Evolutionary conservation across 2,329 filamentous ascomycete genomes (phyloP).

Genomic region (Ophiosphaerella herpotricha): DNA sequence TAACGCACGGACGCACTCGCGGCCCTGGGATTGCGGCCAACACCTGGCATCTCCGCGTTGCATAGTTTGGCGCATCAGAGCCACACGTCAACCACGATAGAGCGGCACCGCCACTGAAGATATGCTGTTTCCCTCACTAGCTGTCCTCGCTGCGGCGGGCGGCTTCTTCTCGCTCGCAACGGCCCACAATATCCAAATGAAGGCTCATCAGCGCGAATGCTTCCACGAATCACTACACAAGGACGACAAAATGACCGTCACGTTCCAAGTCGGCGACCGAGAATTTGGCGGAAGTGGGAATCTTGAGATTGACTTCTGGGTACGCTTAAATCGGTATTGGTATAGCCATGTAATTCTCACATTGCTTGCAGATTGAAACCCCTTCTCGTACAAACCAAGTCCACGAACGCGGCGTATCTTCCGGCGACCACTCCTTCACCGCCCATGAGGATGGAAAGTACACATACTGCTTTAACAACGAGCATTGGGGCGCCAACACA

Average conservation of each 20-base stretch:
- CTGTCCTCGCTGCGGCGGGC: constrained; percentile 52
- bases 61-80: constrained; percentile 1
- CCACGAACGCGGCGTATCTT: constrained; percentile 79
- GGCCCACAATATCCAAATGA: constrained; percentile 95
- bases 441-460: constrained; percentile 86
- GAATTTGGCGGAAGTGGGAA: constrained; percentile 96
- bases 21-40: constrained; percentile 31
- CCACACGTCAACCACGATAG: constrained; percentile 14
- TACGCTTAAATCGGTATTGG: constrained; percentile 49
- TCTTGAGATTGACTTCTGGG: constrained; percentile 97
- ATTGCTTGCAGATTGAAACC: constrained; percentile 68
- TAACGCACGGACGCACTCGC: constrained; percentile 11
- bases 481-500: constrained; percentile 92
- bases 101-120: constrained; percentile 17
- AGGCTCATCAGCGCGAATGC: constrained; percentile 92
- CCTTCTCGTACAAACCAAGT: constrained; percentile 76
- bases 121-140: constrained; percentile 45
- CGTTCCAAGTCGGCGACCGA: constrained; percentile 95
- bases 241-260: constrained; percentile 98
- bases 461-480: constrained; percentile 98
- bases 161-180: constrained; percentile 66
- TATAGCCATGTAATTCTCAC: constrained; percentile 8
- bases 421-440: constrained; percentile 91
- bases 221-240: constrained; percentile 92
- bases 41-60: constrained; percentile 36